Conservation (phyloP, 768 basidiomycete species). For the Leccinum rimulosum region DNA sequence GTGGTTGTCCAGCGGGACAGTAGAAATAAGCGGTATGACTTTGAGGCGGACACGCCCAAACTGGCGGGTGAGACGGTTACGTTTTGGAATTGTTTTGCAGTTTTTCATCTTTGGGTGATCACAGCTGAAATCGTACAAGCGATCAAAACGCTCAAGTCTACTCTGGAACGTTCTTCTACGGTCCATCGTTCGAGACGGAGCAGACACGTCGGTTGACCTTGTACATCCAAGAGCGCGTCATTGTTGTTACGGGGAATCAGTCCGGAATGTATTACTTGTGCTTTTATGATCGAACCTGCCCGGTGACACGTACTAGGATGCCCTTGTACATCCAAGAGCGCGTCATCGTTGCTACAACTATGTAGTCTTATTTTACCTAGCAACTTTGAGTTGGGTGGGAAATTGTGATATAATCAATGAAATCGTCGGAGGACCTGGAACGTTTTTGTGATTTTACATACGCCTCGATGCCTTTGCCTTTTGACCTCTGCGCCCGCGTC, state of each 20-base stretch:
- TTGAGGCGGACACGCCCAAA: constrained; percentile 88
- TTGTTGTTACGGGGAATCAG: too few species aligned
- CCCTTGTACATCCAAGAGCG: too few species aligned
- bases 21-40: constrained; percentile 90
- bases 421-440: too few species aligned
- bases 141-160: constrained; percentile 61
- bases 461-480: constrained; percentile 54
- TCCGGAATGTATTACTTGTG: too few species aligned
- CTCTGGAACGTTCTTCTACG: constrained; percentile 63
- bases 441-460: too few species aligned
- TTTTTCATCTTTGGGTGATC: neutral
- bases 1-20: constrained; percentile 75
- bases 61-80: constrained; percentile 57
- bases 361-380: too few species aligned
- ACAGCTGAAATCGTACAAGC: constrained; percentile 76
- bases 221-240: too few species aligned
- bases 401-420: constrained; percentile 14
- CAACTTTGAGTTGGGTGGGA: too few species aligned
- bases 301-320: too few species aligned
- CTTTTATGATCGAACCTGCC: too few species aligned
- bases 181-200: constrained; percentile 61
- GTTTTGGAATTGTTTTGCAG: neutral
- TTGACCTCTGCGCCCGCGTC: constrained; percentile 85
- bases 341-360: too few species aligned
- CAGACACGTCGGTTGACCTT: constrained; percentile 47